Percentiles rank a stretch among this genome's conserved stretches.
phyloP scores from a whole-genome alignment of 495 filamentous ascomycete species.

The Trichoderma asperelloides region DNA sequence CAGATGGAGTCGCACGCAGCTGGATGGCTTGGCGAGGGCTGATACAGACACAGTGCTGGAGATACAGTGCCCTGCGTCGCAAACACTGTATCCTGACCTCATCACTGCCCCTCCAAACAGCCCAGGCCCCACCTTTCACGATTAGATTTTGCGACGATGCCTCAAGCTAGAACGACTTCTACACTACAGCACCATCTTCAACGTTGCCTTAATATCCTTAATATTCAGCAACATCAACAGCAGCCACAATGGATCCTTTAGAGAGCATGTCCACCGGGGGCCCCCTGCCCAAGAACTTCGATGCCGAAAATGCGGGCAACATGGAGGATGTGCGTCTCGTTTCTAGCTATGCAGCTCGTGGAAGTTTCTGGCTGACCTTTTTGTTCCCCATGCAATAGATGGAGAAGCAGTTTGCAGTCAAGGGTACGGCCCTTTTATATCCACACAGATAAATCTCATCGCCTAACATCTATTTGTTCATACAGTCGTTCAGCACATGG shows the following conservation, averaged over 20 bases:
- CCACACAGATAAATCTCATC: not conserved
- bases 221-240: not conserved
- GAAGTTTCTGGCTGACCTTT: not conserved
- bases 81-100: not conserved
- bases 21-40: too few species aligned
- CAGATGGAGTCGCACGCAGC: too few species aligned
- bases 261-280: slow-evolving; percentile 10
- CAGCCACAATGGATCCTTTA: slow-evolving; percentile 8
- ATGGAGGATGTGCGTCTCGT: slow-evolving; percentile 34
- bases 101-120: slow-evolving; percentile 6
- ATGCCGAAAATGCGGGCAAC: slow-evolving; percentile 39
- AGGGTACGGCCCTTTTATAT: slow-evolving; percentile 46
- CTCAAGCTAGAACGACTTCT: not conserved
- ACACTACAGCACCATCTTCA: not conserved
- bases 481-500: slow-evolving; percentile 83
- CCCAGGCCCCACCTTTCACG: not conserved
- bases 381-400: slow-evolving; percentile 52
- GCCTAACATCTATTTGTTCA: not conserved
- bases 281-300: slow-evolving; percentile 31
- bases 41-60: not conserved
- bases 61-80: not conserved
- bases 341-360: not conserved
- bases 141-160: not conserved
- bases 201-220: not conserved
- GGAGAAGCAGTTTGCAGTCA: slow-evolving; percentile 99